Evolutionary conservation across 306 rosid genomes (phyloP).

Genomic region (Calophaca sinica): DNA sequence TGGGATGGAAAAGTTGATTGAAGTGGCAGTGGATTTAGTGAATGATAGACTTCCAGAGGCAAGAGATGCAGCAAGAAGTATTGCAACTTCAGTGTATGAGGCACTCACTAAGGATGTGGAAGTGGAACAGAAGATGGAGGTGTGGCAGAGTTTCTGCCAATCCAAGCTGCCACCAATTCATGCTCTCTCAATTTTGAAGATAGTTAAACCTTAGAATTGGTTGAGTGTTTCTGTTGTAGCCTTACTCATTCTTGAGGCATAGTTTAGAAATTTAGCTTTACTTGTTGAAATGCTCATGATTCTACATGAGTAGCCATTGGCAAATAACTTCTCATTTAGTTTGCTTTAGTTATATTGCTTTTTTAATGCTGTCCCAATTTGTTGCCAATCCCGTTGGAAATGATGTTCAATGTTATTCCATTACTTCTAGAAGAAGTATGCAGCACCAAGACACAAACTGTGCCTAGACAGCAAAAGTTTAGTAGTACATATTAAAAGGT

Average conservation of each 20-base stretch:
- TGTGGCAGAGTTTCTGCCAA: conserved; percentile 88
- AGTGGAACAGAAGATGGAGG: conserved; percentile 73
- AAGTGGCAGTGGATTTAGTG: conserved; percentile 75
- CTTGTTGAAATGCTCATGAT: conserved; percentile 49
- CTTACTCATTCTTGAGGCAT: conserved; percentile 34
- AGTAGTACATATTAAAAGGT: too few relatives aligned
- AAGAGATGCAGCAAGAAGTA: conserved; percentile 88
- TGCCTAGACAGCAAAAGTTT: too few relatives aligned
- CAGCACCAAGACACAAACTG: neutral
- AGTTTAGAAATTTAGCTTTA: conserved; percentile 27
- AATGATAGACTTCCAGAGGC: conserved; percentile 95
- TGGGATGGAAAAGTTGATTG: conserved; percentile 68
- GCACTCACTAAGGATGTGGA: conserved; percentile 64
- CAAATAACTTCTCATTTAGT: conserved; percentile 19
- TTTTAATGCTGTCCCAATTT: neutral
- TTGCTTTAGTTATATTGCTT: conserved; percentile 19
- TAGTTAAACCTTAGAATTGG: conserved; percentile 53
- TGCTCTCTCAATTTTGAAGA: conserved; percentile 72
- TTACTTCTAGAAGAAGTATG: neutral
- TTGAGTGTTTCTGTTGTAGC: neutral
- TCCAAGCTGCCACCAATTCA: conserved; percentile 70
- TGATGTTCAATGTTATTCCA: too few relatives aligned
- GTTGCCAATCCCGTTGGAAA: neutral
- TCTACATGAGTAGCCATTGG: conserved; percentile 38
- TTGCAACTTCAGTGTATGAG: conserved; percentile 59